A percentile compares a stretch with the other conserved stretches of the same genome.
Conservation (phyloP, 1,284 basidiomycete species). For the Leccinum angustisporum region DNA sequence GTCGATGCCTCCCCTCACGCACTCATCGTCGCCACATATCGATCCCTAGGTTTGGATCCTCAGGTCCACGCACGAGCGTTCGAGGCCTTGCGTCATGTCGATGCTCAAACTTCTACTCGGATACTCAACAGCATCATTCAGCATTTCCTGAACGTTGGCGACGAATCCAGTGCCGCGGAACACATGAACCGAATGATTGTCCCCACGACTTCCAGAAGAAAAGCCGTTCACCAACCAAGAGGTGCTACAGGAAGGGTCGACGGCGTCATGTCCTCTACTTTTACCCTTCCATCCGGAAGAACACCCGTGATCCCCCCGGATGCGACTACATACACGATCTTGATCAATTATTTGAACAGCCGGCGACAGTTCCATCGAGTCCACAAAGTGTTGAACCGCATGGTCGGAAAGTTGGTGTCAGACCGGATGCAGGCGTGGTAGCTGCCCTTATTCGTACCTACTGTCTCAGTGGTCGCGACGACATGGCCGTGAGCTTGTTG, state of each 20-base stretch:
- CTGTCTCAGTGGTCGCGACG: slow-evolving; percentile 46
- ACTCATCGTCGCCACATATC: slow-evolving; percentile 57
- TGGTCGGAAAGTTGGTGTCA: slow-evolving; percentile 42
- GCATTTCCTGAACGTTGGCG: slow-evolving; percentile 54
- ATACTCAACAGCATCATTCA: slow-evolving; percentile 66
- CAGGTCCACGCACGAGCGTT: slow-evolving; percentile 54
- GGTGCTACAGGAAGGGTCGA: slow-evolving; percentile 36
- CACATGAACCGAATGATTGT: slow-evolving; percentile 57
- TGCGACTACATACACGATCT: slow-evolving; percentile 60
- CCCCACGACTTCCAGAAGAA: slow-evolving; percentile 22
- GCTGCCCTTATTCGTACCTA: slow-evolving; percentile 58
- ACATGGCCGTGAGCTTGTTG: slow-evolving; percentile 50
- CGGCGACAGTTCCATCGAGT: slow-evolving; percentile 47
- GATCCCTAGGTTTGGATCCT: slow-evolving; percentile 56
- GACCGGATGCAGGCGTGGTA: slow-evolving; percentile 47
- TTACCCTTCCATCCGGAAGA: slow-evolving; percentile 5
- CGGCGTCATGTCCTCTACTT: slow-evolving; percentile 27
- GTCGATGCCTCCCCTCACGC: slow-evolving; percentile 59
- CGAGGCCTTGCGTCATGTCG: slow-evolving; percentile 43
- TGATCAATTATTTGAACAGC: slow-evolving; percentile 58
- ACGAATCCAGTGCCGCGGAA: slow-evolving; percentile 45
- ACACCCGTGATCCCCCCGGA: slow-evolving; percentile 42
- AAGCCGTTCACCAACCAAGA: slow-evolving; percentile 27
- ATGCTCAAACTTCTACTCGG: slow-evolving; percentile 42
- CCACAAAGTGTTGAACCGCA: slow-evolving; percentile 46